phyloP scores from a whole-genome alignment of 768 basidiomycete species.

The Glaciozyma martinii region DNA sequence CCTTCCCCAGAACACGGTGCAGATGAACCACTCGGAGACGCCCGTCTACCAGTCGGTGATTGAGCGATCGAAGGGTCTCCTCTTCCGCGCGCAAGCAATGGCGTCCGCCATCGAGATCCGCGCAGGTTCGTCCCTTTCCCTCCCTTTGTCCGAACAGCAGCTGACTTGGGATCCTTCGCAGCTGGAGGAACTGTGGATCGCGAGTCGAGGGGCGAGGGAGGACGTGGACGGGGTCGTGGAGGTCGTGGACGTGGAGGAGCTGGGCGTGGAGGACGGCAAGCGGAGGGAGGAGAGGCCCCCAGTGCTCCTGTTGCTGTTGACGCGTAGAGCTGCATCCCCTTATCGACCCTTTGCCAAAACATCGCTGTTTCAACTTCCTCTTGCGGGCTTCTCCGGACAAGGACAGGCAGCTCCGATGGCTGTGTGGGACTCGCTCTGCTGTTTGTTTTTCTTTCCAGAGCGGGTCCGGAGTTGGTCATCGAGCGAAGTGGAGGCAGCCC shows the following conservation, averaged over 20 bases:
- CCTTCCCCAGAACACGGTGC: constrained; percentile 73
- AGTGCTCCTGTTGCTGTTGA: constrained; percentile 1
- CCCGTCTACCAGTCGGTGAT: constrained; percentile 91
- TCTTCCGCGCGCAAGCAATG: constrained; percentile 78
- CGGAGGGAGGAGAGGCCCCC: background rate
- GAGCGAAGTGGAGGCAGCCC: background rate
- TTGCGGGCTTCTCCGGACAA: too few species aligned
- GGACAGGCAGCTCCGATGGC: too few species aligned
- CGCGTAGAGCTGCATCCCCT: background rate
- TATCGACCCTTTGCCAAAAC: background rate
- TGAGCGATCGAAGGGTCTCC: constrained; percentile 85
- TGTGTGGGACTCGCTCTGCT: too few species aligned
- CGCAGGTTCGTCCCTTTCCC: constrained; percentile 15
- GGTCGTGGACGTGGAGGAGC: constrained; percentile 14
- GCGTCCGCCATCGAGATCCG: constrained; percentile 35
- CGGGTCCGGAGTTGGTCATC: background rate
- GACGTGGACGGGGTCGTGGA: constrained; percentile 5
- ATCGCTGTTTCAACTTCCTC: background rate
- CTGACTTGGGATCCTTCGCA: too few species aligned
- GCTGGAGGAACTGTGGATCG: constrained; percentile 25
- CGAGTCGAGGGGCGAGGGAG: constrained; percentile 13
- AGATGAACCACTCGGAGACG: constrained; percentile 79
- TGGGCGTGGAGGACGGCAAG: constrained; percentile 3
- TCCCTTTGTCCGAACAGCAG: background rate
- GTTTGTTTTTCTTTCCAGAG: too few species aligned